Base-by-base conservation (phyloP, 2,329 filamentous ascomycete genomes). In the Meredithiella fracta region DNA sequence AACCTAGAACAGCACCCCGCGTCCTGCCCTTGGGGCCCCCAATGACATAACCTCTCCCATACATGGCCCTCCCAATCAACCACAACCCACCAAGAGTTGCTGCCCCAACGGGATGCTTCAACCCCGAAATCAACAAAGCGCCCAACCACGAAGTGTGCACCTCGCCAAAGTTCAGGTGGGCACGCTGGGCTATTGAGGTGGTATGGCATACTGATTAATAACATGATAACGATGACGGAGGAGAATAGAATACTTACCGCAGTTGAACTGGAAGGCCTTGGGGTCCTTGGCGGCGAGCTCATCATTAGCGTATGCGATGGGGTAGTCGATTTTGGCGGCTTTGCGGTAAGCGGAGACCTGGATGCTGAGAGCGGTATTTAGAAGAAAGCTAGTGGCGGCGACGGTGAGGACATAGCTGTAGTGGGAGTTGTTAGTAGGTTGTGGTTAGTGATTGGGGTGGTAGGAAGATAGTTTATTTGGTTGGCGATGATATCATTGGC, bases 151-250 rank as follows among this genome's bases (percentile, higher is more conserved):
- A 69, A 7, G 73, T 68, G 37, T 77, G 69, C 67, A 78, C 81
- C 70, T 85, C 82, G 60, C 72, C 72, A 68, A 73, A 84, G 71
- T 84, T 83, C 62, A 70, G 67, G 65, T 85, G 81, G 8, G 78
- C 74, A 51, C 78, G 76, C 63, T 82, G 79, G 54, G 76, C 73
- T 76, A 20, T 44, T 17, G 17, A 17, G 31, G n/a, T 53, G 14
- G 4, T 11, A 53, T 38, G 9, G 38, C 34, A 17, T 23, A 20
- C 3, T 2, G 11, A 49, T 49, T 2, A 3, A 26, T 26, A 49
- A 9, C 14, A 34, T 14, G 31, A 51, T 38, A 5, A 42, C 5
- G 37, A 51, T 59, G 62, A 42, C n/a, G 17, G n/a, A 34, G 29
- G 11, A 11, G 29, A 34, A 34, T 22, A 65, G n/a, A n/a, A n/a